These are phyloP conservation scores for Biscogniauxia mediterranea DNA, from an alignment of 2,329 filamentous ascomycete genomes.

Conservation along the genomic window DNA sequence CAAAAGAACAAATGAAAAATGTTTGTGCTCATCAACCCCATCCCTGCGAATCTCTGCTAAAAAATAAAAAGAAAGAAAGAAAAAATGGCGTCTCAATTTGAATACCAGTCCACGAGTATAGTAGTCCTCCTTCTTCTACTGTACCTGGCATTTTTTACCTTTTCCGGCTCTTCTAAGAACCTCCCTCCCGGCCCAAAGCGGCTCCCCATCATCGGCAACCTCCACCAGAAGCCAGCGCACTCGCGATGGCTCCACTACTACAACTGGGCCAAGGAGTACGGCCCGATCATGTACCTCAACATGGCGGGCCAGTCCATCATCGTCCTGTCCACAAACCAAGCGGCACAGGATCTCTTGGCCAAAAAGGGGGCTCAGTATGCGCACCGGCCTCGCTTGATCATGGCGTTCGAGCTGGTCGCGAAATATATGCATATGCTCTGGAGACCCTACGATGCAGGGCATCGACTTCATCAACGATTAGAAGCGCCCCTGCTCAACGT, in stretches of 20 bases:
- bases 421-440: conserved; percentile 32
- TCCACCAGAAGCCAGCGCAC: neutral
- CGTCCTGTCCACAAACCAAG: conserved; percentile 9
- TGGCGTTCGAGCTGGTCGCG: conserved; percentile 33
- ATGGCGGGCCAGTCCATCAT: conserved; percentile 18
- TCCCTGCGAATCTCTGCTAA: neutral
- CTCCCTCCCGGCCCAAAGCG: neutral
- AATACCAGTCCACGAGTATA: neutral
- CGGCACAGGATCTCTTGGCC: conserved; percentile 14
- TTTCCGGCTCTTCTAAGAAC: neutral
- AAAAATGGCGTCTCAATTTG: neutral
- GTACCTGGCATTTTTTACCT: neutral
- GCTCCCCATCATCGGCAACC: neutral
- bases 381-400: conserved; percentile 25
- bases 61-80: too few relatives aligned
- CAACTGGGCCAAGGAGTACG: conserved; percentile 16
- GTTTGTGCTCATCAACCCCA: neutral
- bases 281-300: conserved; percentile 17
- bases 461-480: conserved; percentile 39
- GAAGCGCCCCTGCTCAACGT: conserved; percentile 34
- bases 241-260: conserved; percentile 15
- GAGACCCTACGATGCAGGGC: conserved; percentile 35
- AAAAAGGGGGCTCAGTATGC: conserved; percentile 16
- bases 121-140: neutral
- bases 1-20: neutral